Evolutionary conservation across 768 basidiomycete species (phyloP).

Genomic region (Leccinum aurantiacum): DNA sequence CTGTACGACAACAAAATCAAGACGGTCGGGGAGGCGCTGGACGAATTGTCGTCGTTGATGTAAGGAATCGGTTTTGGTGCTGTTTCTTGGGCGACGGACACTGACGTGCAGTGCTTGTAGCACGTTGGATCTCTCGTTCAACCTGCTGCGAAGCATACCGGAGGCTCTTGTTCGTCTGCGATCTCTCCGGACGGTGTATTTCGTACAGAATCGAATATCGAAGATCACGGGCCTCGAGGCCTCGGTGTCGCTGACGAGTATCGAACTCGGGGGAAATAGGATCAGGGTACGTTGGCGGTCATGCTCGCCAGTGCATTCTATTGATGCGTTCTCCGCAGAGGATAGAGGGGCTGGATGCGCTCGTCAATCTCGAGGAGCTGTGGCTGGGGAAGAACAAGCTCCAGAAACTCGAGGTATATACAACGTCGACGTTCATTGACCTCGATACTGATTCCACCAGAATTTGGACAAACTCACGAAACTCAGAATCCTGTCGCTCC

Average conservation of each 20-base stretch:
- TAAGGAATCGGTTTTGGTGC: conserved; percentile 34
- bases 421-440: neutral
- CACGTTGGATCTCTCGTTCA: conserved; percentile 91
- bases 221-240: conserved; percentile 68
- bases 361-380: conserved; percentile 85
- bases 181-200: conserved; percentile 77
- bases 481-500: conserved; percentile 83
- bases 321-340: conserved; percentile 45
- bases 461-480: conserved; percentile 67
- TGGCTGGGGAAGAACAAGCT: conserved; percentile 99
- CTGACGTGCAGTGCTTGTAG: conserved; percentile 39
- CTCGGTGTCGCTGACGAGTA: conserved; percentile 62
- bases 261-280: conserved; percentile 93
- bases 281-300: conserved; percentile 61
- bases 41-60: conserved; percentile 55
- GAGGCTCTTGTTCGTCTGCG: conserved; percentile 57
- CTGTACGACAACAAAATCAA: conserved; percentile 96
- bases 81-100: neutral
- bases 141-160: conserved; percentile 74
- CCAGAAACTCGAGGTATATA: conserved; percentile 69
- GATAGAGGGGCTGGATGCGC: conserved; percentile 81
- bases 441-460: conserved; percentile 37
- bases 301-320: neutral
- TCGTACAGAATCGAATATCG: conserved; percentile 94
- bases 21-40: conserved; percentile 62